A percentile compares a stretch with the other conserved stretches of the same genome.
These are phyloP conservation scores for Rheum nobile DNA, from an alignment of 148 eudicot species.

Conservation along the genomic window DNA sequence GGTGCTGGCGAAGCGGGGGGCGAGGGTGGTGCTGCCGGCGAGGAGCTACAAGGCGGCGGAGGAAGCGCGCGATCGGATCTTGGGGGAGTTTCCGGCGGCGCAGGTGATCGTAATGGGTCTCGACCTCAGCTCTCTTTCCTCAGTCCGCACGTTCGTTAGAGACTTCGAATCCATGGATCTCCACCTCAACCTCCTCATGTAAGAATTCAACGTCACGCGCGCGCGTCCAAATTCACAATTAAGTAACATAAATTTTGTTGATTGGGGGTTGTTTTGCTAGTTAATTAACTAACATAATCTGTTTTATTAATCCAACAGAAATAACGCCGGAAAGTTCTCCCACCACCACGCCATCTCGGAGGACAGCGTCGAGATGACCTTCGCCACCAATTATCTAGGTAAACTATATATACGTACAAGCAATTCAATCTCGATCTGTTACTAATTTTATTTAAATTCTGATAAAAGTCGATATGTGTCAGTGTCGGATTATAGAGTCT, in stretches of 20 bases:
- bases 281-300: too few species aligned
- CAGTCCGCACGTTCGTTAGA: conserved; percentile 47
- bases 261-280: too few species aligned
- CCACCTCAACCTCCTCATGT: conserved; percentile 90
- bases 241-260: too few species aligned
- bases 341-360: conserved; percentile 58
- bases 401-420: too few species aligned
- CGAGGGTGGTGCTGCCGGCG: conserved; percentile 56
- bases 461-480: too few species aligned
- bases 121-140: conserved; percentile 71
- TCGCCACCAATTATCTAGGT: conserved; percentile 81
- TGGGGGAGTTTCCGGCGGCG: conserved; percentile 45
- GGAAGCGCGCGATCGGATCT: conserved; percentile 44
- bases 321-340: conserved; percentile 87
- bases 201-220: too few species aligned
- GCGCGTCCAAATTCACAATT: not conserved
- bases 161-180: conserved; percentile 50
- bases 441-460: too few species aligned
- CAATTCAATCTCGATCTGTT: too few species aligned
- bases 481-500: too few species aligned
- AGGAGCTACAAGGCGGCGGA: conserved; percentile 66
- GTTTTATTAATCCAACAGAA: too few species aligned
- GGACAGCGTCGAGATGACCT: conserved; percentile 84
- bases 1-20: conserved; percentile 71
- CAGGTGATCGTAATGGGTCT: conserved; percentile 55